Conservation (phyloP, 495 filamentous ascomycete species). For the Letharia lupina region DNA sequence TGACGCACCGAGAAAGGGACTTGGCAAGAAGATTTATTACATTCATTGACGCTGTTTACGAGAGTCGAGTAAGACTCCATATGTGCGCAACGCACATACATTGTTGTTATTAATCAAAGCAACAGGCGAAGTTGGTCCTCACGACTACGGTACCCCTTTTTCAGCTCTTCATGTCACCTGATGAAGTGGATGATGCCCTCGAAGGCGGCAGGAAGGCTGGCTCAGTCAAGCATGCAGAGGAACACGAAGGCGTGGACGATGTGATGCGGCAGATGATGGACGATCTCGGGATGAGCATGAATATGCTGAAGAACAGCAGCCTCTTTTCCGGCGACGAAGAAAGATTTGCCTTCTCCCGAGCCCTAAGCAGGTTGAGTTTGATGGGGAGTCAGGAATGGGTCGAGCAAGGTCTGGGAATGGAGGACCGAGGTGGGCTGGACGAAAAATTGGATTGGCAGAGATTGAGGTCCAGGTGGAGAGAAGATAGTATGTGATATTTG, state of each 20-base stretch:
- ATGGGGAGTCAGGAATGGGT: slow-evolving; percentile 96
- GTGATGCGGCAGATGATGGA: slow-evolving; percentile 90
- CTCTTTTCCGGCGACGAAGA: slow-evolving; percentile 96
- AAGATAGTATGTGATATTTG: slow-evolving; percentile 57
- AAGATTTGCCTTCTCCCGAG: slow-evolving; percentile 88
- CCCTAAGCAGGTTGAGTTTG: slow-evolving; percentile 72
- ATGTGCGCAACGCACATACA: neutral
- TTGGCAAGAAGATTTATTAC: slow-evolving; percentile 90
- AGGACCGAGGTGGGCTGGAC: slow-evolving; percentile 46
- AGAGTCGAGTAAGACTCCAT: slow-evolving; percentile 45
- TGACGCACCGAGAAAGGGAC: slow-evolving; percentile 81
- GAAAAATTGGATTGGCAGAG: slow-evolving; percentile 59
- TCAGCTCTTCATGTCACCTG: slow-evolving; percentile 79
- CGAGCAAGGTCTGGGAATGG: slow-evolving; percentile 69
- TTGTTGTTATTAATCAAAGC: neutral
- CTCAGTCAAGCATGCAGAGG: slow-evolving; percentile 28
- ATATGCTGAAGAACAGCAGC: slow-evolving; percentile 71
- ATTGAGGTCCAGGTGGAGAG: slow-evolving; percentile 57
- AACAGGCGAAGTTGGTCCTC: slow-evolving; percentile 83
- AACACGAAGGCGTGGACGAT: slow-evolving; percentile 60
- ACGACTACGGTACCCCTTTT: slow-evolving; percentile 77
- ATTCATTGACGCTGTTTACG: slow-evolving; percentile 93
- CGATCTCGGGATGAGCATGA: slow-evolving; percentile 79
- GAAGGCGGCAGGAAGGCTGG: slow-evolving; percentile 31
- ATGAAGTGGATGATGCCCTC: slow-evolving; percentile 52